Evolutionary conservation across 2,329 filamentous ascomycete genomes (phyloP), one percentile per base, ranked within the genome.

Genomic region (Fusarium stilboides): DNA sequence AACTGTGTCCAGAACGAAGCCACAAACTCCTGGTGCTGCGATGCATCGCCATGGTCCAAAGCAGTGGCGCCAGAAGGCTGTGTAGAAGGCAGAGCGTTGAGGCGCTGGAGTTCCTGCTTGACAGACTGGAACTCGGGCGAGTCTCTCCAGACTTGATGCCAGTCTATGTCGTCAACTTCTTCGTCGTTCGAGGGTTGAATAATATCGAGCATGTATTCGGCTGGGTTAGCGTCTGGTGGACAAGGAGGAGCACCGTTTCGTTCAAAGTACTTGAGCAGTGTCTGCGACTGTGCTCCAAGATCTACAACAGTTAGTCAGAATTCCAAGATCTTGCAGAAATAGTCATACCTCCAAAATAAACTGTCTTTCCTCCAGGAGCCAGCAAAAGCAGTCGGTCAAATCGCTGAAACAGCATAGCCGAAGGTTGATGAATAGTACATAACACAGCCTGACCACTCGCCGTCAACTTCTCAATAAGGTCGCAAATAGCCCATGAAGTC

Each of bases 401-500:
- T 13, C 78, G 78, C n/a, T 79, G 74, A 55, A 85, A 84, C 1
- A 85, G 62, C 53, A 82, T 78, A 2, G 82, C 80, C 1, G 78
- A 81, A 1, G 83, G 83, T 40, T 85, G 83, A 70, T 85, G 83
- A 6, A 85, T 84, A 0, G 83, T 85, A 39, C 81, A 82, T 0
- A 85, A 73, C 1, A 85, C 75, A 14, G 83, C 81, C 65, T 85
- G 83, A 0, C 82, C 82, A 12, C 76, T 80, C 9, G 79, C 74
- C 0, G 87, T 83, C 5, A 90, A 80, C 65, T 92, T 93, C 69
- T 91, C 87, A 58, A 94, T 86, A 5, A 94, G 83, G 75, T 89
- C 87, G 33, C 89, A 87, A 74, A 94, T 93, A 50, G 90, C 89
- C 90, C 90, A 94, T 0, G 91, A 91, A 2, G 91, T 93, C 75